These are phyloP conservation scores for Nigrospora sphaerica DNA, from an alignment of 2,329 filamentous ascomycete species.

Conservation along the genomic window DNA sequence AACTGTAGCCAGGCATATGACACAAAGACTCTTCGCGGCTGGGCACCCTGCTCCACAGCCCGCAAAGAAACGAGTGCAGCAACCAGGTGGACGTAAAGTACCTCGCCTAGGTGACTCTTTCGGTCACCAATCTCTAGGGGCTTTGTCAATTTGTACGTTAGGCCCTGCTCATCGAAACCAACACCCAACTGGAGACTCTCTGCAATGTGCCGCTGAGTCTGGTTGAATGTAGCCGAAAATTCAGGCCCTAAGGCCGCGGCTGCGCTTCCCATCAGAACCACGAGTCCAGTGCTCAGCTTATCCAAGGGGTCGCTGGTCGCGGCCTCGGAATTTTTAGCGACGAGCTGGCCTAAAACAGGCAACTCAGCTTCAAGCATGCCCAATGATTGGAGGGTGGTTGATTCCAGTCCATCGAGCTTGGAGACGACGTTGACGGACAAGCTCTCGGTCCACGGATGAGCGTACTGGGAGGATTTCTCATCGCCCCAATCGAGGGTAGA, in stretches of 20 bases:
- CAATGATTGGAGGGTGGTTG: constrained; percentile 53
- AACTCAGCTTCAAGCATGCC: constrained; percentile 59
- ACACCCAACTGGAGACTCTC: constrained; percentile 8
- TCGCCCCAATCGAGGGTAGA: constrained; percentile 4
- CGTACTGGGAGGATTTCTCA: constrained; percentile 6
- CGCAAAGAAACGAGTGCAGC: constrained; percentile 38
- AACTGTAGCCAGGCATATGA: constrained; percentile 70
- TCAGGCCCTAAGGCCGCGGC: constrained; percentile 29
- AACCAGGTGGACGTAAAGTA: constrained; percentile 31
- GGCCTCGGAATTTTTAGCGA: constrained; percentile 41
- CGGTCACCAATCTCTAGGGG: neutral
- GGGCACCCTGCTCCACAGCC: constrained; percentile 20
- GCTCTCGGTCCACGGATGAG: constrained; percentile 37
- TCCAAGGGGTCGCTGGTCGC: constrained; percentile 42
- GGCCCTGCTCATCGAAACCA: constrained; percentile 14
- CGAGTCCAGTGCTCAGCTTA: constrained; percentile 41
- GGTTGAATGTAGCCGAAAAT: constrained; percentile 18
- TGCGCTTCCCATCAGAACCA: constrained; percentile 34
- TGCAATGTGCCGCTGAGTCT: constrained; percentile 14
- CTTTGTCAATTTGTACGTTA: constrained; percentile 11
- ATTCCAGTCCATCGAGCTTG: constrained; percentile 42
- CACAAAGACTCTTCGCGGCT: constrained; percentile 22
- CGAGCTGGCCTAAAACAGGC: constrained; percentile 49
- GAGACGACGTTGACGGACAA: constrained; percentile 46
- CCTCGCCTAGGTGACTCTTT: constrained; percentile 26